A percentile compares a stretch with the other conserved stretches of the same genome.
Evolutionary conservation across 176 grass and related monocot species (phyloP).

Genomic region (Oryza meyeriana): DNA sequence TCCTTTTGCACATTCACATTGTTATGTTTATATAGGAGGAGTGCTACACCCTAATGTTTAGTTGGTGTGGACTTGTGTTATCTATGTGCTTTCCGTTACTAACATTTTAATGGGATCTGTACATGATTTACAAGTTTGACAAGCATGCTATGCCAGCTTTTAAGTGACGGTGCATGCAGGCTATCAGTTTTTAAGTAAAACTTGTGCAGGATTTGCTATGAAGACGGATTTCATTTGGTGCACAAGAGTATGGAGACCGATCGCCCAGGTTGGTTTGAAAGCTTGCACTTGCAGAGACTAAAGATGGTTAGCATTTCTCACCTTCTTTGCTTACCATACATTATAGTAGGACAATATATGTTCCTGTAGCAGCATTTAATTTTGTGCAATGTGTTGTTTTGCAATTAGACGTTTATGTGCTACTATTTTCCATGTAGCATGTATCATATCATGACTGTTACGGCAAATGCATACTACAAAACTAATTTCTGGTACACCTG

Average conservation of each 20-base stretch:
- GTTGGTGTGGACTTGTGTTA: background rate
- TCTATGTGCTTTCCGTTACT: background rate
- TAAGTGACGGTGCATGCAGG: background rate
- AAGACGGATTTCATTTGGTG: background rate
- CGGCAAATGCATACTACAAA: background rate
- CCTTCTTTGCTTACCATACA: slow-evolving; percentile 10
- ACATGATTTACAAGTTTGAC: slow-evolving; percentile 10
- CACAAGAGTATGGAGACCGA: background rate
- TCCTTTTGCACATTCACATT: background rate
- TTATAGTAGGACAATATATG: background rate
- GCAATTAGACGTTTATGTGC: background rate
- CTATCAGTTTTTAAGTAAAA: slow-evolving; percentile 11
- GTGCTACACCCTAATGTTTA: background rate
- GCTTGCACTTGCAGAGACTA: background rate
- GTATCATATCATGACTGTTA: slow-evolving; percentile 4
- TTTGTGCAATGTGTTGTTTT: background rate
- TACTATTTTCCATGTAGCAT: background rate
- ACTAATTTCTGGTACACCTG: background rate
- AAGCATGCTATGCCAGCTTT: background rate
- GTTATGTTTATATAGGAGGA: background rate
- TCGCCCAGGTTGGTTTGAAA: background rate
- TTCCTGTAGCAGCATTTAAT: background rate
- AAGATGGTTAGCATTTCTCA: slow-evolving; percentile 19
- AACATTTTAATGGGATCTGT: slow-evolving; percentile 5
- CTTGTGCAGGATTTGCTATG: background rate